Evolutionary conservation across 2,329 filamentous ascomycete genomes (phyloP).

Genomic region (Microcyclospora pomicola): DNA sequence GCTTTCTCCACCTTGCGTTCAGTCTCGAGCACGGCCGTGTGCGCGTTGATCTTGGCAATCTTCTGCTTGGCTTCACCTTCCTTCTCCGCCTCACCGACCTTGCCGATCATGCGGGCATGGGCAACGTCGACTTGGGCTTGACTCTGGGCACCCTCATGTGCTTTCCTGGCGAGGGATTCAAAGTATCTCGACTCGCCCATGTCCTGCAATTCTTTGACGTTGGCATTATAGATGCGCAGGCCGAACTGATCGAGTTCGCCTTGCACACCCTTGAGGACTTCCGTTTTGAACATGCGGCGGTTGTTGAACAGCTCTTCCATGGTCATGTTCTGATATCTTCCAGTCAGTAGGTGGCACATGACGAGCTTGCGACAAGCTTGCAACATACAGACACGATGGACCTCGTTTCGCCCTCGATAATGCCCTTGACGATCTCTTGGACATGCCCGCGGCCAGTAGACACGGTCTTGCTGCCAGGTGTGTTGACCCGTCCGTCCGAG

Average conservation of each 20-base stretch:
- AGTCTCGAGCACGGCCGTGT: constrained; percentile 73
- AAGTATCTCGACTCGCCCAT: constrained; percentile 74
- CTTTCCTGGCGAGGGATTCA: constrained; percentile 65
- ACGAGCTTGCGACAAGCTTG: no score
- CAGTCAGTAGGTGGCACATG: no score
- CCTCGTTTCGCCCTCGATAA: constrained; percentile 78
- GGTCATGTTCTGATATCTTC: constrained; percentile 49
- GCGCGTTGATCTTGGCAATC: constrained; percentile 75
- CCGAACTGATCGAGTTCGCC: constrained; percentile 70
- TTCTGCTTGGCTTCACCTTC: constrained; percentile 71
- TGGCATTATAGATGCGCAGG: constrained; percentile 51
- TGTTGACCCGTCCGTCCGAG: constrained; percentile 31
- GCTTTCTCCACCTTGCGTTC: constrained; percentile 73
- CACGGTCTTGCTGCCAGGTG: constrained; percentile 22
- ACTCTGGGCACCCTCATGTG: constrained; percentile 72
- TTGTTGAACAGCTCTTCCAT: constrained; percentile 83
- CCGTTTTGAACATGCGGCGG: constrained; percentile 25
- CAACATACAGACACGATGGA: constrained; percentile 50
- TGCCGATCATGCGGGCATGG: constrained; percentile 47
- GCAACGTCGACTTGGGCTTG: constrained; percentile 55
- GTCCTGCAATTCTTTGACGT: constrained; percentile 78
- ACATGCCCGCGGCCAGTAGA: constrained; percentile 48
- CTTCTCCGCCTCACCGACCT: constrained; percentile 64
- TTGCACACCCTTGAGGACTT: constrained; percentile 52
- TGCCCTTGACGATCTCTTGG: constrained; percentile 74